These are phyloP conservation scores for Zymoseptoria tritici DNA, from an alignment of 2,329 filamentous ascomycete species.

Conservation along the genomic window DNA sequence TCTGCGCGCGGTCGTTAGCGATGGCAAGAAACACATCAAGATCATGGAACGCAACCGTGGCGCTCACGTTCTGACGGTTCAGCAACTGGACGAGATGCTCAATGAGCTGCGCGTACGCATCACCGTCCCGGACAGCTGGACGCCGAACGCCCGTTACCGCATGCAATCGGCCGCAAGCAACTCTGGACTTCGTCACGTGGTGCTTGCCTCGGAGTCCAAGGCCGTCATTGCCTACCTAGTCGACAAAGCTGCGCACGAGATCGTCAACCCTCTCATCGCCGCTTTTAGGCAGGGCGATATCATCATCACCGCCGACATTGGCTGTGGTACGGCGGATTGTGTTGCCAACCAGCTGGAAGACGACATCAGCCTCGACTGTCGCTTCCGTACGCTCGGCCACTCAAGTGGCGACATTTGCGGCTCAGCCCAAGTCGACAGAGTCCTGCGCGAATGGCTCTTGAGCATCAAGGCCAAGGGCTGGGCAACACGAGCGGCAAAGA, in stretches of 20 bases:
- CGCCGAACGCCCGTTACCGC: constrained; percentile 1
- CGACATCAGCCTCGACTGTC: constrained; percentile 1
- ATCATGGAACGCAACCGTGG: neutral
- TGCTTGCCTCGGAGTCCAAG: constrained; percentile 10
- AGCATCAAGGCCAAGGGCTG: neutral
- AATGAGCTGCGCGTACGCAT: constrained; percentile 1
- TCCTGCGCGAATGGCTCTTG: constrained; percentile 1
- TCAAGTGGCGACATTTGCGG: constrained; percentile 10
- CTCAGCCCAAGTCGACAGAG: constrained; percentile 5
- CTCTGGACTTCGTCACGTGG: constrained; percentile 4
- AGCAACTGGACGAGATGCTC: constrained; percentile 1
- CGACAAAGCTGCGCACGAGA: neutral
- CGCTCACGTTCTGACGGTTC: neutral
- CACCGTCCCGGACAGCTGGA: constrained; percentile 12
- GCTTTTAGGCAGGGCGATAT: neutral
- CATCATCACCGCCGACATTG: constrained; percentile 7
- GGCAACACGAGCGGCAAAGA: neutral
- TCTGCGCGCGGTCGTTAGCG: constrained; percentile 4
- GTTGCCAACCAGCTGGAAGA: constrained; percentile 1
- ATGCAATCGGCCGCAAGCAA: constrained; percentile 12
- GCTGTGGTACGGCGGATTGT: constrained; percentile 9
- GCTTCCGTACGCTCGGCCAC: constrained; percentile 3
- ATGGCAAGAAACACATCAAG: constrained; percentile 2
- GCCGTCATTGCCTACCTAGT: constrained; percentile 11
- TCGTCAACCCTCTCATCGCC: neutral